phyloP scores from a whole-genome alignment of 2,329 filamentous ascomycete genomes.

The Aspergillus brunneoviolaceus region DNA sequence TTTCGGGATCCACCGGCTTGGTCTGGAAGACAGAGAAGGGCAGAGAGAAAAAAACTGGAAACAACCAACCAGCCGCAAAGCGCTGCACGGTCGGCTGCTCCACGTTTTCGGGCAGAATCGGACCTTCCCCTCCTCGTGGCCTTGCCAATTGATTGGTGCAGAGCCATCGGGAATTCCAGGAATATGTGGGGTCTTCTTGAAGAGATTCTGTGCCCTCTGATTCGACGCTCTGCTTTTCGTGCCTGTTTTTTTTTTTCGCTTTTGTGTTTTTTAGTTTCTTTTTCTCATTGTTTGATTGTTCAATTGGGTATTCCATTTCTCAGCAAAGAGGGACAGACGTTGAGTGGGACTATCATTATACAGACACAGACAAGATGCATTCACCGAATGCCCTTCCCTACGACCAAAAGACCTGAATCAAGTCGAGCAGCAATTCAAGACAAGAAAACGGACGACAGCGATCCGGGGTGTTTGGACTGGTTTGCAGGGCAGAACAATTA shows the following conservation, averaged over 20 bases:
- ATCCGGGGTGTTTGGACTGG: not conserved
- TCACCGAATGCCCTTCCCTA: too few relatives aligned
- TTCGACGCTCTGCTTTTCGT: not conserved
- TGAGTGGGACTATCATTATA: not conserved
- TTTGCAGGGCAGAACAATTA: not conserved
- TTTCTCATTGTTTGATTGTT: not conserved
- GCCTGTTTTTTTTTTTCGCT: not conserved
- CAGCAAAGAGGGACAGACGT: not conserved
- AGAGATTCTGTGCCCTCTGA: not conserved
- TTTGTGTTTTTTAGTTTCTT: not conserved
- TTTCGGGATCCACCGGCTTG: slow-evolving; percentile 2
- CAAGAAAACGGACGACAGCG: slow-evolving; percentile 3
- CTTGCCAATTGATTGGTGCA: not conserved
- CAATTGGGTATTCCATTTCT: not conserved
- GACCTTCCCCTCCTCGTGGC: not conserved
- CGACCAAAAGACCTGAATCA: not conserved
- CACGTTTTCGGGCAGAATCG: slow-evolving; percentile 17
- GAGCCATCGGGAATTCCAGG: slow-evolving; percentile 14
- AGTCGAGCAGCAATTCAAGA: not conserved
- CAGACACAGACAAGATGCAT: not conserved
- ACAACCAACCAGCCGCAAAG: not conserved
- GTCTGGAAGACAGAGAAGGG: slow-evolving; percentile 2
- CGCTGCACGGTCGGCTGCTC: slow-evolving; percentile 5
- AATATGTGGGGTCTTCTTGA: not conserved
- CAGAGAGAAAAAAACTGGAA: too few relatives aligned